Evolutionary conservation across 2,329 filamentous ascomycete genomes (phyloP), one percentile per base, ranked within the genome.

Genomic region (Lachnellula arida): DNA sequence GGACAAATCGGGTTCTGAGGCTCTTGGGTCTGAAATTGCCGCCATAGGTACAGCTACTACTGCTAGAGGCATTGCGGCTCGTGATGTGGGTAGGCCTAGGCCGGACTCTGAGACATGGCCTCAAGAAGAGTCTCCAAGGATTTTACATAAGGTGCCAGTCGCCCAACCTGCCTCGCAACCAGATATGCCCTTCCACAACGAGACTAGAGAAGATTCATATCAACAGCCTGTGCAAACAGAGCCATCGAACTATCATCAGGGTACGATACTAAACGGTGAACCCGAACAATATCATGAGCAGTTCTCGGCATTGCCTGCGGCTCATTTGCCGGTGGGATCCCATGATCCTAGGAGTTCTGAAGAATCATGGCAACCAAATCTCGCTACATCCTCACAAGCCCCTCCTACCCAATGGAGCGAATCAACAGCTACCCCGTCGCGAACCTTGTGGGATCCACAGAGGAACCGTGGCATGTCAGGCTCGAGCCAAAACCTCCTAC

Each of bases 321-420:
- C 39, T 42, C 8, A n/a, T 42, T 7, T 19, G 9, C 15, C 39
- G 9, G 12, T 19, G 25, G 23, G 15, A 19, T 34, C n/a, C 23
- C 7, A 22, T 12, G 2, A 44, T 35, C 12, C 19, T 11, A 49
- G 55, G 55, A 56, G 49, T 57, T 66, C 63, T 3, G 54, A 65
- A 46, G 64, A 67, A 39, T 54, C 63, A 25, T 66, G 62, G 62
- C 55, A 58, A 47, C 62, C 58, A 39, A 65, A 60, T 55, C 53
- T 19, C 50, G 9, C 46, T 22, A 14, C 58, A n/a, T 54, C 57
- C 14, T 19, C 48, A 22, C 19, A 55, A 23, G 40, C 34, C 15
- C 54, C 58, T 19, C 49, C 50, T 6, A 49, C 40, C 12, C 53
- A 55, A 25, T 43, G 51, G 22, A 59, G 55, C 39, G 60, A 60